Evolutionary conservation across 2,329 filamentous ascomycete genomes (phyloP), one percentile per base, ranked within the genome.

Genomic region (Ophiosphaerella korrae): DNA sequence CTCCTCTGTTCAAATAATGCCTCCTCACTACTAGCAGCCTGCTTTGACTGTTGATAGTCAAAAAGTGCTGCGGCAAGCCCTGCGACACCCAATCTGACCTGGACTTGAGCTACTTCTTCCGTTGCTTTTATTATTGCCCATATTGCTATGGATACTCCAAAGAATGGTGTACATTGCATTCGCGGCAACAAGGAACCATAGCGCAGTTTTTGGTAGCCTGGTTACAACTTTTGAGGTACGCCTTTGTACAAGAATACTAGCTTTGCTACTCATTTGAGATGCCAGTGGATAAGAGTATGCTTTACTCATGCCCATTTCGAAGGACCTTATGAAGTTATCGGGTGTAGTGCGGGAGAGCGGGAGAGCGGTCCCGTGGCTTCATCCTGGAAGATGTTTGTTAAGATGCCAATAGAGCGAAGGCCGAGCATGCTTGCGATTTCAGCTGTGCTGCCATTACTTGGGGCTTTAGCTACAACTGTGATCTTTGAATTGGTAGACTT

Each of bases 151-250:
- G 12, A 31, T 5, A 59, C 6, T 1, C 49, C 58, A 7, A 7
- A 62, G 21, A 5, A 50, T 8, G 5, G 50, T 43, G 32, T 48
- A 60, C 1, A 38, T 14, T 7, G 54, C 5, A 32, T 62, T 62
- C 31, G 57, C 48, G 14, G 48, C 26, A 9, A 62, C 57, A 3
- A 62, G 50, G 11, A 52, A 34, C 58, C 56, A 62, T 1, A 62
- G 40, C 7, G 58, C 53, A 6, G 51, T 45, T 9, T 44, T 32
- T 2, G 58, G 57, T 5, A 58, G 29, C 26, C 46, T 33, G 6
- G 58, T 62, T 2, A 62, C 42, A 14, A 59, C 49, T 29, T 56
- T 53, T 18, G 52, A 44, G 3, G 21, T 47, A 5, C 58, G 41
- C 1, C 34, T 12, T 40, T 62, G 56, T 3, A 50, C 47, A 21